Percentiles rank a stretch among this genome's conserved stretches.
Evolutionary conservation across 148 eudicot genomes (phyloP).

Genomic region (Persicaria maculosa): DNA sequence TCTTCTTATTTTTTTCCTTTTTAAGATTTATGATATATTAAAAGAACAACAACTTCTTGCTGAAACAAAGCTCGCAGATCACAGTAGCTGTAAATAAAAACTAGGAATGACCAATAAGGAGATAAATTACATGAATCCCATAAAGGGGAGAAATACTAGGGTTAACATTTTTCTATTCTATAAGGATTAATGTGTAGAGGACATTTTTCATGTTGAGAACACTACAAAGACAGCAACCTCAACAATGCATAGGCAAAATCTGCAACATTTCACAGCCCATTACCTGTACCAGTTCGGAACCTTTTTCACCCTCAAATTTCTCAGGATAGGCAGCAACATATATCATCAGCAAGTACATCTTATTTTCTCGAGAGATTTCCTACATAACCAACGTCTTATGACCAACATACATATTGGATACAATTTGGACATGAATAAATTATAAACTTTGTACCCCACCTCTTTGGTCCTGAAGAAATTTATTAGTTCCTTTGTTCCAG

Average conservation of each 20-base stretch:
- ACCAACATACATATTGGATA: neutral
- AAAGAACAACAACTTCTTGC: too few species aligned
- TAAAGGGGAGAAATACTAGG: too few species aligned
- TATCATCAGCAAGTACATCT: slow-evolving; percentile 78
- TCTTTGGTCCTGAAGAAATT: slow-evolving; percentile 63
- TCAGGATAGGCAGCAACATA: slow-evolving; percentile 90
- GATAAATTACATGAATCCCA: too few species aligned
- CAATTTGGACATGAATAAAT: neutral
- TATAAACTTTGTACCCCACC: slow-evolving; percentile 28
- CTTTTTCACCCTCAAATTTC: slow-evolving; percentile 74
- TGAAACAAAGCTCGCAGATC: too few species aligned
- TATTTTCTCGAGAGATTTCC: slow-evolving; percentile 76
- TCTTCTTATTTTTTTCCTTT: too few species aligned
- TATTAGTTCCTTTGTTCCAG: slow-evolving; percentile 84
- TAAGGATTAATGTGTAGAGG: neutral
- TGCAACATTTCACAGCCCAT: neutral
- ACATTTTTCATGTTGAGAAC: neutral
- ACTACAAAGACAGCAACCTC: neutral
- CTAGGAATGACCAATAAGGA: too few species aligned
- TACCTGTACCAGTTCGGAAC: slow-evolving; percentile 79
- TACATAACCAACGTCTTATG: slow-evolving; percentile 23
- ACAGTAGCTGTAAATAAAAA: too few species aligned
- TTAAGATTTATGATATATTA: too few species aligned
- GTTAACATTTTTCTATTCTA: neutral
- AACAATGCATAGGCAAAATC: neutral